A percentile compares a stretch with the other conserved stretches of the same genome.
phyloP scores from a whole-genome alignment of 331 rosid species.

The Erythrophleum ivorense region DNA sequence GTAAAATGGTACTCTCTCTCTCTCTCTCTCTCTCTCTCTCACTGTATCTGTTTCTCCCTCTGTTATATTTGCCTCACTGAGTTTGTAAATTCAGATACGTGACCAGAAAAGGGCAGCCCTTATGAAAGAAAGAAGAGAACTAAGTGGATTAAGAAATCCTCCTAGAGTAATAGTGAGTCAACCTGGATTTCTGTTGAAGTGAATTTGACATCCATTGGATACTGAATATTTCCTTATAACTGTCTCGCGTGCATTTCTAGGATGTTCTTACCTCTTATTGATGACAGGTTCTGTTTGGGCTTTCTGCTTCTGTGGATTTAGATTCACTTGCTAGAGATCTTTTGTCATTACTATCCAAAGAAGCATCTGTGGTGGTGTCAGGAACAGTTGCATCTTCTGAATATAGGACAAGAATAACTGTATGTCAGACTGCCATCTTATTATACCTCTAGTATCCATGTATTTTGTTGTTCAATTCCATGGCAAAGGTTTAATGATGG shows the following conservation, averaged over 20 bases:
- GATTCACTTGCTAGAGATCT: slow-evolving; percentile 68
- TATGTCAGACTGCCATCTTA: slow-evolving; percentile 41
- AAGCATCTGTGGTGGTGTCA: slow-evolving; percentile 43
- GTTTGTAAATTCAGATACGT: slow-evolving; percentile 53
- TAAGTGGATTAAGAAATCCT: slow-evolving; percentile 75
- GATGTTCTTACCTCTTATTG: slow-evolving; percentile 8
- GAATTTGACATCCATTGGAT: background rate
- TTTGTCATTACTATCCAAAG: slow-evolving; percentile 58
- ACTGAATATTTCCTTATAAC: background rate
- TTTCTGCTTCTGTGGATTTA: slow-evolving; percentile 66
- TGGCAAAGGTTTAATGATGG: background rate
- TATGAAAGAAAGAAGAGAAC: slow-evolving; percentile 82
- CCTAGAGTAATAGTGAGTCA: slow-evolving; percentile 86
- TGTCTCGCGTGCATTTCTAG: background rate
- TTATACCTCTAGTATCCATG: background rate
- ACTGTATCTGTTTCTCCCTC: background rate
- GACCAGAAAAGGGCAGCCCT: slow-evolving; percentile 75
- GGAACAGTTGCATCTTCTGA: slow-evolving; percentile 81
- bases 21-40: background rate
- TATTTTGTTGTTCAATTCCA: too few species aligned
- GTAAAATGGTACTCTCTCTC: slow-evolving; percentile 63
- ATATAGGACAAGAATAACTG: slow-evolving; percentile 79
- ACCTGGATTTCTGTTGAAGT: background rate
- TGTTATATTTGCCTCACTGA: background rate
- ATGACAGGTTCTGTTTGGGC: slow-evolving; percentile 83